A percentile compares a stretch with the other conserved stretches of the same genome.
Conservation (phyloP, 2,329 filamentous ascomycete species). For the Colletotrichum agaves region DNA sequence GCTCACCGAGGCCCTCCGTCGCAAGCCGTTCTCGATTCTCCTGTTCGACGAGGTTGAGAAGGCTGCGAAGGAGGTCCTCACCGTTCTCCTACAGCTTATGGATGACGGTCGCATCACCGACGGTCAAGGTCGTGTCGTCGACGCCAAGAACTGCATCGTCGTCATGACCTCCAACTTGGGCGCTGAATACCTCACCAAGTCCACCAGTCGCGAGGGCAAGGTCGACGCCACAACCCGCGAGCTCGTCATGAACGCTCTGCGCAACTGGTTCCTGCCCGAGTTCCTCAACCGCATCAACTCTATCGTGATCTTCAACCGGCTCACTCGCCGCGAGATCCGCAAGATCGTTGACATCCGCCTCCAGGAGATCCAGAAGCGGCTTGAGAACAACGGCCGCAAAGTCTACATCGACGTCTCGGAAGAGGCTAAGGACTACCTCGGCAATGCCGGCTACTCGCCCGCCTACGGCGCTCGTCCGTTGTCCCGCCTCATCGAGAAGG, state of each 20-base stretch:
- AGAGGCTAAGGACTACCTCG: slow-evolving; percentile 93
- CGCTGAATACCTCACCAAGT: slow-evolving; percentile 89
- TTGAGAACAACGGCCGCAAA: slow-evolving; percentile 86
- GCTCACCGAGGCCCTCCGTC: slow-evolving; percentile 91
- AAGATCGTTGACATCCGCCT: slow-evolving; percentile 95
- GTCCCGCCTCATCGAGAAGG: slow-evolving; percentile 91
- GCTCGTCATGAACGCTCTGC: slow-evolving; percentile 88
- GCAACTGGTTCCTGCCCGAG: slow-evolving; percentile 97
- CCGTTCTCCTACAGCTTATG: slow-evolving; percentile 98
- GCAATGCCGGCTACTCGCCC: slow-evolving; percentile 90
- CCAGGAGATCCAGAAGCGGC: slow-evolving; percentile 87
- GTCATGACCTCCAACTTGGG: slow-evolving; percentile 99
- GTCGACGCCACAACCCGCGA: slow-evolving; percentile 89
- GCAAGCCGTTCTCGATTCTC: slow-evolving; percentile 96
- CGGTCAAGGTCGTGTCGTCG: slow-evolving; percentile 92
- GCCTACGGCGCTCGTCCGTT: slow-evolving; percentile 94
- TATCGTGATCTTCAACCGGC: slow-evolving; percentile 97
- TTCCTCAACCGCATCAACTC: slow-evolving; percentile 98
- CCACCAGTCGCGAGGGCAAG: slow-evolving; percentile 79
- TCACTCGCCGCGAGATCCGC: slow-evolving; percentile 89
- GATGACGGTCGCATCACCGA: slow-evolving; percentile 99
- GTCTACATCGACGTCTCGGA: slow-evolving; percentile 84
- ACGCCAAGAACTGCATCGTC: slow-evolving; percentile 97
- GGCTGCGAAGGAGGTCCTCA: slow-evolving; percentile 96
- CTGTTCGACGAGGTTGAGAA: slow-evolving; percentile 99